Percentiles rank a stretch among this genome's conserved stretches.
Conservation (phyloP, 495 filamentous ascomycete genomes). For the Trichoderma virens region DNA sequence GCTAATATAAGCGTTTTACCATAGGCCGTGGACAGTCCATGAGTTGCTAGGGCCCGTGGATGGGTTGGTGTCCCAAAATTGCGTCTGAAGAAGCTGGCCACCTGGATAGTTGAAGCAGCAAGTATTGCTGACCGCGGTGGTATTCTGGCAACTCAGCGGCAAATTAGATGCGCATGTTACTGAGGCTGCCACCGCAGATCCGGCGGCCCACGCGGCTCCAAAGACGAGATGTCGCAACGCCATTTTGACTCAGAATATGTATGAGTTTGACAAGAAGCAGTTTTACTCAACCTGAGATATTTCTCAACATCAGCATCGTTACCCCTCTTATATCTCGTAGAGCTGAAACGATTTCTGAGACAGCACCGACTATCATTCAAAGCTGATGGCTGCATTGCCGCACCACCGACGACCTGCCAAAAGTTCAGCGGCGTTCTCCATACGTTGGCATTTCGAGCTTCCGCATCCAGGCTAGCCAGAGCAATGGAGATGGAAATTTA, state of each 20-base stretch:
- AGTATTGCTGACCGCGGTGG: background rate
- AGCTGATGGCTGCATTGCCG: background rate
- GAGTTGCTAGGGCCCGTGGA: background rate
- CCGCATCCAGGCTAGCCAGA: background rate
- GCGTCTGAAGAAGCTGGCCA: background rate
- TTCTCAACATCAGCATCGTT: background rate
- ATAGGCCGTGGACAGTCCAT: background rate
- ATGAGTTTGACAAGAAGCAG: background rate
- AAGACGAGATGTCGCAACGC: background rate
- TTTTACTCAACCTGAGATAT: background rate
- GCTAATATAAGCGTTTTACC: background rate
- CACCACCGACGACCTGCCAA: background rate
- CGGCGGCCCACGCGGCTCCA: background rate
- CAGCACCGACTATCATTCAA: background rate
- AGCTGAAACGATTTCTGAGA: background rate
- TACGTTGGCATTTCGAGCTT: background rate
- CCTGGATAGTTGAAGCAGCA: background rate
- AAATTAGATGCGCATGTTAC: background rate
- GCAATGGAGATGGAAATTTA: background rate
- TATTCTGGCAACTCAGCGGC: background rate
- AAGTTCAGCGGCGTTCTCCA: background rate
- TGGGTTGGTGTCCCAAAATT: background rate
- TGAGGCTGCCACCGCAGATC: background rate
- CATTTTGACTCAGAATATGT: background rate
- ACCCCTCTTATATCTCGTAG: background rate